Evolutionary conservation across 2,329 filamentous ascomycete genomes (phyloP), one percentile per base, ranked within the genome.

Genomic region (Sporothrix humicola): DNA sequence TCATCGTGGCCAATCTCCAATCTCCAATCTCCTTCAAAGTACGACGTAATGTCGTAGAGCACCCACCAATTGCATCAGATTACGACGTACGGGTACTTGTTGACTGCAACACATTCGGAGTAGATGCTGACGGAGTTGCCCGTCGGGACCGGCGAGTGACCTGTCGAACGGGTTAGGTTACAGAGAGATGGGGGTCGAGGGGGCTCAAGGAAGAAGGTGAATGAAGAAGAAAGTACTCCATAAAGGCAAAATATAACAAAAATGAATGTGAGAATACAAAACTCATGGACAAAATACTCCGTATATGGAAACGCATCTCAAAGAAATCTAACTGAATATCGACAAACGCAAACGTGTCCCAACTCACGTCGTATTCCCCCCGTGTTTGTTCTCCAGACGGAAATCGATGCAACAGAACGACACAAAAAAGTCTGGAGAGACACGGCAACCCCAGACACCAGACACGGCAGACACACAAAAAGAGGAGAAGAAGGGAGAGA

Each of bases 101-200:
- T 54, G 26, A 26, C 23, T 37, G 48, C 65, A 44, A 63, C 59
- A 8, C 37, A 42, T 9, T 63, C 59, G 59, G 59, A 63, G 31
- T 37, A 63, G 3, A 42, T 17, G 59, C 37, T 63, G 31, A 20
- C 59, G 48, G 26, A 52, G 65, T 54, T 37, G 65, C 26, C 48
- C 44, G 48, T 69, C 65, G 65, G 65, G 65, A 69, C 65, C 65
- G 65, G 48, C 65, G 61, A 66, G 61, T 13, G 15, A 26, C 44
- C 61, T 48, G 42, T 46, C 23, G 61, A 66, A 12, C 2, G 5
- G 42, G 58, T 9, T 56, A 15, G 52, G 20, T 31, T 63, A 37
- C 37, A 65, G n/a, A 65, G 31, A 37, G 4, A 37, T 37, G 31
- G 31, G 31, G 31, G 31, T 37, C 42, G 37, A 3, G 56, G 8